Percentiles rank a stretch among this genome's conserved stretches.
Conservation (phyloP, 2,329 filamentous ascomycete species). For the Fusarium sp. region DNA sequence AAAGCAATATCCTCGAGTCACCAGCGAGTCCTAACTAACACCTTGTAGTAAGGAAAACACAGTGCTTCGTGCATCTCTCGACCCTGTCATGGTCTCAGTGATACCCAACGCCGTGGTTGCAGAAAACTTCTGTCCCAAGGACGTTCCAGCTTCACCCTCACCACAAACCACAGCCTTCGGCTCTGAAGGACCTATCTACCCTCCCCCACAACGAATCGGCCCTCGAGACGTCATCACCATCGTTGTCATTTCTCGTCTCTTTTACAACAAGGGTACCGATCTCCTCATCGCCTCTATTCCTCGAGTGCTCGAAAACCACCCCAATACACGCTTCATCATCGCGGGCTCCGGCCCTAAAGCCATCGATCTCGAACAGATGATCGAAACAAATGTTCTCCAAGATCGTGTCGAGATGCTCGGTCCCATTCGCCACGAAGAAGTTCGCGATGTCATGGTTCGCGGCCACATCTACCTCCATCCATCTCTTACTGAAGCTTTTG, state of each 20-base stretch:
- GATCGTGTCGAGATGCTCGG: constrained; percentile 94
- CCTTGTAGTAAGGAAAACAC: constrained; percentile 90
- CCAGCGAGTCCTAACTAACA: constrained; percentile 39
- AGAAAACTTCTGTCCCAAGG: constrained; percentile 85
- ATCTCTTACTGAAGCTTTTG: constrained; percentile 94
- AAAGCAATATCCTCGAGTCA: constrained; percentile 40
- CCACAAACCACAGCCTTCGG: constrained; percentile 48
- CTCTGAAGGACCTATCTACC: constrained; percentile 47
- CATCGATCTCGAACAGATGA: constrained; percentile 97
- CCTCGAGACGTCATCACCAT: constrained; percentile 92
- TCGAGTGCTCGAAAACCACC: constrained; percentile 85
- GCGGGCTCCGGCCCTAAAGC: constrained; percentile 95
- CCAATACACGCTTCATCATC: constrained; percentile 96
- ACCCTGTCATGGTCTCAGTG: constrained; percentile 96
- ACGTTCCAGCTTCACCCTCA: constrained; percentile 50
- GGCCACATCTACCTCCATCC: constrained; percentile 98
- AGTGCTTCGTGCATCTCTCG: constrained; percentile 89
- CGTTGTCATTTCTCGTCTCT: constrained; percentile 94
- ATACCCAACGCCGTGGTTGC: constrained; percentile 98
- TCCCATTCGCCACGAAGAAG: constrained; percentile 92
- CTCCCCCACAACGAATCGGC: constrained; percentile 73
- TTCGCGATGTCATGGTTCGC: constrained; percentile 95
- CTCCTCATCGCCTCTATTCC: constrained; percentile 96
- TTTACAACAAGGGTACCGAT: constrained; percentile 99
- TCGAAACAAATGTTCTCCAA: constrained; percentile 92